Conservation (phyloP, 345 rosid species). For the Carallia brachiata region DNA sequence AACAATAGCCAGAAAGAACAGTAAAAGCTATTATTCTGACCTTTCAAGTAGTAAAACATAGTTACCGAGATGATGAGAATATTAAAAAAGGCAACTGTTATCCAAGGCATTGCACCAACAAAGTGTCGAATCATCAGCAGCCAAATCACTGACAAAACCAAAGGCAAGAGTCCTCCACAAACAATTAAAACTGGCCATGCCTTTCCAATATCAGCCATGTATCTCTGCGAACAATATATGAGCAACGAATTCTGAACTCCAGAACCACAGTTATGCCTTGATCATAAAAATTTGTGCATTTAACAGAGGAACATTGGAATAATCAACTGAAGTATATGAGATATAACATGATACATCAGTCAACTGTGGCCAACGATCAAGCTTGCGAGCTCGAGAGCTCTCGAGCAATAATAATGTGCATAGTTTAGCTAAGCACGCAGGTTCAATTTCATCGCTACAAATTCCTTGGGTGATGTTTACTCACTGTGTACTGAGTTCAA, state of each 20-base stretch:
- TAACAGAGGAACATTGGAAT: not conserved
- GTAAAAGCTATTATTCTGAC: constrained; percentile 28
- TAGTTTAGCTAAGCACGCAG: not conserved
- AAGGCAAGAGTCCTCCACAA: constrained; percentile 91
- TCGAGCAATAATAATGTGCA: not conserved
- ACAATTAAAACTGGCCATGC: constrained; percentile 94
- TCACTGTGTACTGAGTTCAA: no score
- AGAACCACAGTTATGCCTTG: not conserved
- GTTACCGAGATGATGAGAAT: constrained; percentile 78
- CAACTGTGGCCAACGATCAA: not conserved
- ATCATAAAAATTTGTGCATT: not conserved
- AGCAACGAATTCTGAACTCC: constrained; percentile 10
- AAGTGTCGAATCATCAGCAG: constrained; percentile 85
- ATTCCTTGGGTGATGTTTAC: no score
- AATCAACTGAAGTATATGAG: not conserved
- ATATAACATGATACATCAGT: not conserved
- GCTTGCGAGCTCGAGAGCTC: not conserved
- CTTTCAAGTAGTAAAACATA: constrained; percentile 82
- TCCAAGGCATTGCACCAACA: constrained; percentile 98
- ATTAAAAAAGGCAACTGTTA: constrained; percentile 81
- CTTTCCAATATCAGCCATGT: constrained; percentile 91
- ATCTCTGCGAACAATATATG: constrained; percentile 57
- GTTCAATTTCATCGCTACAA: not conserved
- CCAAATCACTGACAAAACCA: constrained; percentile 88
- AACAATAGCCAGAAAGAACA: not conserved